phyloP scores from a whole-genome alignment of 768 basidiomycete genomes.

The Hortiboletus flavorubellus region DNA sequence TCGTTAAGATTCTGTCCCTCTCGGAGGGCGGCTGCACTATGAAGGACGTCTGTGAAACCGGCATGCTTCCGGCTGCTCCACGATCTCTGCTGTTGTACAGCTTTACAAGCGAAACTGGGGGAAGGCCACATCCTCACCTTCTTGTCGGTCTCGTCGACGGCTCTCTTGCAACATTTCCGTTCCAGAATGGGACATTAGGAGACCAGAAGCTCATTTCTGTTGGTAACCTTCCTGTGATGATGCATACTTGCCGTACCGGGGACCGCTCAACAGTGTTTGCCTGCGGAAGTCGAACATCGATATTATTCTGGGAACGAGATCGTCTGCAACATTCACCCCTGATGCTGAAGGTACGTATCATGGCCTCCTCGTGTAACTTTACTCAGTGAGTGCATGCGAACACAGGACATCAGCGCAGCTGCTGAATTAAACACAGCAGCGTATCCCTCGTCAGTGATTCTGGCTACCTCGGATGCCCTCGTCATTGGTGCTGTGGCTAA shows the following conservation, averaged over 20 bases:
- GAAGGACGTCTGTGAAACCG: slow-evolving; percentile 25
- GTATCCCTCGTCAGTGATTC: slow-evolving; percentile 41
- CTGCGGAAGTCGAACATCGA: slow-evolving; percentile 62
- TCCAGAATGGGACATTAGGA: slow-evolving; percentile 37
- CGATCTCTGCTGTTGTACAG: slow-evolving; percentile 51
- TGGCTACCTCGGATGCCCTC: slow-evolving; percentile 53
- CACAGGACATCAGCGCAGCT: slow-evolving; percentile 53
- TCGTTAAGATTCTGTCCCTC: slow-evolving; percentile 53
- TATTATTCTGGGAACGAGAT: slow-evolving; percentile 67
- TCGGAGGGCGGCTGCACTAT: slow-evolving; percentile 11
- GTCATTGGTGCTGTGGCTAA: slow-evolving; percentile 64
- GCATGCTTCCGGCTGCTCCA: slow-evolving; percentile 40
- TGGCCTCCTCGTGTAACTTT: neutral
- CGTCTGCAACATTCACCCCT: slow-evolving; percentile 67
- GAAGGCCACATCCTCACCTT: slow-evolving; percentile 49
- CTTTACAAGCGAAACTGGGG: slow-evolving; percentile 45
- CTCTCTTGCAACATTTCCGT: slow-evolving; percentile 54
- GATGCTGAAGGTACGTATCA: slow-evolving; percentile 54
- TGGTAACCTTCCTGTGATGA: slow-evolving; percentile 48
- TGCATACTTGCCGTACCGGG: slow-evolving; percentile 55
- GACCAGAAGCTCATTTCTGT: slow-evolving; percentile 42
- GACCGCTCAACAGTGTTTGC: slow-evolving; percentile 62
- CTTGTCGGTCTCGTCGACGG: slow-evolving; percentile 81
- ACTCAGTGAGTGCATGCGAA: neutral
- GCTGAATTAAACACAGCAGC: slow-evolving; percentile 43